These are phyloP conservation scores for Kwoniella shandongensis DNA, from an alignment of 768 basidiomycete genomes.

Conservation along the genomic window DNA sequence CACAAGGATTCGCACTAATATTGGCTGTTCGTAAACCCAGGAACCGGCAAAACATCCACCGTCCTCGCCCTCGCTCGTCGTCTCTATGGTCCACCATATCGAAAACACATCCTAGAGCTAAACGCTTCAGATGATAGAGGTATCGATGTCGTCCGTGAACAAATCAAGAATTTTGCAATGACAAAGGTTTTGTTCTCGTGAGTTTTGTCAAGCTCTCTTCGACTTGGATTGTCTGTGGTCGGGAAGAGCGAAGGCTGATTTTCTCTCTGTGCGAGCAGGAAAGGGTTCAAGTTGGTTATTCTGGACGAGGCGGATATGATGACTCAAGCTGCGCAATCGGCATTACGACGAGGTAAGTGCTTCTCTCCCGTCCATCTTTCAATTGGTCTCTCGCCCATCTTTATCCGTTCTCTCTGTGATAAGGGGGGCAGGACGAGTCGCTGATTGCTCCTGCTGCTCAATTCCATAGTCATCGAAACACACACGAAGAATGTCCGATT, in stretches of 20 bases:
- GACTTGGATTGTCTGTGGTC: neutral
- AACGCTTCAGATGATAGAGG: slow-evolving; percentile 98
- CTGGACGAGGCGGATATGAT: slow-evolving; percentile 99
- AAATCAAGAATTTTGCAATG: slow-evolving; percentile 98
- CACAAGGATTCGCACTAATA: neutral
- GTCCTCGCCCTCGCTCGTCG: slow-evolving; percentile 92
- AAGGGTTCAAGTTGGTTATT: slow-evolving; percentile 95
- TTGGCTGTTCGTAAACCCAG: slow-evolving; percentile 16
- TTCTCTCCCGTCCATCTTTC: neutral
- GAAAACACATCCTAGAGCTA: slow-evolving; percentile 92
- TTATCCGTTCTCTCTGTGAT: neutral
- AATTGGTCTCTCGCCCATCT: neutral
- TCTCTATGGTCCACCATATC: slow-evolving; percentile 82
- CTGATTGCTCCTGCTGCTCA: slow-evolving; percentile 1
- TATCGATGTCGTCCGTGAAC: slow-evolving; percentile 96
- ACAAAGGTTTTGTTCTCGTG: slow-evolving; percentile 72
- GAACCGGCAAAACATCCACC: slow-evolving; percentile 94
- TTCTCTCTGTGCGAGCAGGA: slow-evolving; percentile 56
- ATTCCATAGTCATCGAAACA: slow-evolving; percentile 90
- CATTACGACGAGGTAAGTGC: slow-evolving; percentile 70
- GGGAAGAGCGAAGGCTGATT: neutral
- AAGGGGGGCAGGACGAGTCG: neutral
- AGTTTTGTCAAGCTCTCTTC: slow-evolving; percentile 15
- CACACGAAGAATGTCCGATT: slow-evolving; percentile 98
- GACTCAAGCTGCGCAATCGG: slow-evolving; percentile 96